Evolutionary conservation across 768 basidiomycete species (phyloP).

Genomic region (Coprinopsis marcescibilis): DNA sequence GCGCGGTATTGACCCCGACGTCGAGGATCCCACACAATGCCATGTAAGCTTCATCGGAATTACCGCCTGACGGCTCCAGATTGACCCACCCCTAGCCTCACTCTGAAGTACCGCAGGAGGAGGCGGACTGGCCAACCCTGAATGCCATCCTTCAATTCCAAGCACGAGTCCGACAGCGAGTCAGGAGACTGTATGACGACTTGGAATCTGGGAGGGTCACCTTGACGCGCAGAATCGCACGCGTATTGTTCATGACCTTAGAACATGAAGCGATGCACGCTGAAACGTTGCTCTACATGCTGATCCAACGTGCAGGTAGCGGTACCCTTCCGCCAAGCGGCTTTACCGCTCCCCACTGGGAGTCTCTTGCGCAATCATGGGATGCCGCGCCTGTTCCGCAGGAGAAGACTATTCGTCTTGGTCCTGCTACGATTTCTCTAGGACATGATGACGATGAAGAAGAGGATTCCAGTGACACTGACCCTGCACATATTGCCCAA

Average conservation of each 20-base stretch:
- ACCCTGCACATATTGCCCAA: slow-evolving; percentile 34
- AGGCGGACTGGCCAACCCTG: slow-evolving; percentile 85
- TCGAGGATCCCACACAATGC: slow-evolving; percentile 82
- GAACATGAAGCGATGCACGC: slow-evolving; percentile 89
- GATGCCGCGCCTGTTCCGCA: slow-evolving; percentile 38
- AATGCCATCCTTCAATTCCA: slow-evolving; percentile 70
- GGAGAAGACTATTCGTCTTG: slow-evolving; percentile 46
- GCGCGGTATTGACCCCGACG: slow-evolving; percentile 94
- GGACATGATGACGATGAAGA: slow-evolving; percentile 83
- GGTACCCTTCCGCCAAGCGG: slow-evolving; percentile 76
- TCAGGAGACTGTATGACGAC: slow-evolving; percentile 68
- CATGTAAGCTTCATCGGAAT: slow-evolving; percentile 50
- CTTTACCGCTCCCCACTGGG: slow-evolving; percentile 72
- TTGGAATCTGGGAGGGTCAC: slow-evolving; percentile 44
- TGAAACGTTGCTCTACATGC: slow-evolving; percentile 95
- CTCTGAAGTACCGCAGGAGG: slow-evolving; percentile 74
- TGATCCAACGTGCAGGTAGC: slow-evolving; percentile 72
- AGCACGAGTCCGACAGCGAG: slow-evolving; percentile 66
- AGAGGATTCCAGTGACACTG: slow-evolving; percentile 46
- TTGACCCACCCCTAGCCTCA: slow-evolving; percentile 51
- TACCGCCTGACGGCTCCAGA: not conserved
- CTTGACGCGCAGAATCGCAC: slow-evolving; percentile 60
- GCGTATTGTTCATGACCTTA: slow-evolving; percentile 85
- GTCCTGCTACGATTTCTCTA: slow-evolving; percentile 52
- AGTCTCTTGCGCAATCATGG: slow-evolving; percentile 43